Evolutionary conservation across 331 rosid species (phyloP).

Genomic region (Malus hybrid): DNA sequence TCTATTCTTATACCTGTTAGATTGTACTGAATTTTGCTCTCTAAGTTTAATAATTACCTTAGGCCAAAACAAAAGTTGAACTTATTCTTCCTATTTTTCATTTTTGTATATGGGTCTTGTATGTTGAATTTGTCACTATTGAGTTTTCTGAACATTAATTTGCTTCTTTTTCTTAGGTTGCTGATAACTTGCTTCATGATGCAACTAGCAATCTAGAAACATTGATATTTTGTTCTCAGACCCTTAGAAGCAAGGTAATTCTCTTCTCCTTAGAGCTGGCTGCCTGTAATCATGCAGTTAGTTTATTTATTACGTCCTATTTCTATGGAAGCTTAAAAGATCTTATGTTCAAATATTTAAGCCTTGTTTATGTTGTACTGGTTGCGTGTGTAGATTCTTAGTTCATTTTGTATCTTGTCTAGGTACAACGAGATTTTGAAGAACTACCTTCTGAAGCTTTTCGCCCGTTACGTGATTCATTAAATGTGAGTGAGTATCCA

Average conservation of each 20-base stretch:
- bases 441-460: conserved; percentile 94
- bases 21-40: not conserved
- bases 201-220: conserved; percentile 92
- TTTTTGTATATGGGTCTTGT: not conserved
- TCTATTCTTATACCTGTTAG: not conserved
- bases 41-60: not conserved
- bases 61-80: not conserved
- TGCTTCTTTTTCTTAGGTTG: conserved; percentile 50
- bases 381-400: conserved; percentile 12
- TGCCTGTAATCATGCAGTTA: too few relatives aligned
- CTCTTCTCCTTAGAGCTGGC: not conserved
- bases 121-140: not conserved
- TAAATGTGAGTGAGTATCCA: conserved; percentile 76
- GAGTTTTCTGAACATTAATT: conserved; percentile 10
- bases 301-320: not conserved
- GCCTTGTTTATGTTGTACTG: conserved; percentile 2
- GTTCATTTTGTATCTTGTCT: conserved; percentile 16
- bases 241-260: conserved; percentile 94
- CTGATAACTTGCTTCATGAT: conserved; percentile 95
- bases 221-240: conserved; percentile 94
- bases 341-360: not conserved
- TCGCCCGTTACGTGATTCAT: conserved; percentile 87
- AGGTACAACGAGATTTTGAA: conserved; percentile 98
- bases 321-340: not conserved
- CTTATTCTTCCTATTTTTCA: not conserved